Conservation (phyloP, 1,284 basidiomycete species). For the Porodaedalea pini region DNA sequence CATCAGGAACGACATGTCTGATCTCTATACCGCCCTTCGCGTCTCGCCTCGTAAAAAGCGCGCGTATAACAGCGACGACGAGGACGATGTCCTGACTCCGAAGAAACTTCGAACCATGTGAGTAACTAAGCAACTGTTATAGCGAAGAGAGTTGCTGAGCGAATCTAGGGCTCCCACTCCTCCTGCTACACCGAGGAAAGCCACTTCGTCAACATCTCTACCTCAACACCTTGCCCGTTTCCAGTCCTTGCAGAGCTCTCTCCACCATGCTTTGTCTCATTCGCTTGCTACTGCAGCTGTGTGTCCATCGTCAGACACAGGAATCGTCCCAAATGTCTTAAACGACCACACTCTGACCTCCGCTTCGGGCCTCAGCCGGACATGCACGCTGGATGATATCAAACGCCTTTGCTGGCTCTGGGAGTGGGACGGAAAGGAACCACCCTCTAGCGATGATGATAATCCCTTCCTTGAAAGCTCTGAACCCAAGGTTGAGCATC, state of each 20-base stretch:
- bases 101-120: slow-evolving; percentile 62
- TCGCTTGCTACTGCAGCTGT: slow-evolving; percentile 75
- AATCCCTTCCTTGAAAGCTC: slow-evolving; percentile 65
- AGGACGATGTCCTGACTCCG: slow-evolving; percentile 54
- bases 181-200: slow-evolving; percentile 38
- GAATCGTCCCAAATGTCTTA: slow-evolving; percentile 70
- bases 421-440: slow-evolving; percentile 69
- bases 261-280: slow-evolving; percentile 77
- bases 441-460: slow-evolving; percentile 50
- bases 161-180: slow-evolving; percentile 30
- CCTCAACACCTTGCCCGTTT: slow-evolving; percentile 61
- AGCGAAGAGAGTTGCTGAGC: background rate
- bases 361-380: slow-evolving; percentile 61
- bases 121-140: slow-evolving; percentile 30
- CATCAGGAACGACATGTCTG: no score
- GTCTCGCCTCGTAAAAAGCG: slow-evolving; percentile 70
- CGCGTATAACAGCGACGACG: slow-evolving; percentile 43
- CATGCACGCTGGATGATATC: slow-evolving; percentile 63
- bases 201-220: slow-evolving; percentile 35
- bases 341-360: slow-evolving; percentile 67
- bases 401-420: slow-evolving; percentile 80
- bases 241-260: slow-evolving; percentile 55
- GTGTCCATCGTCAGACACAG: slow-evolving; percentile 71
- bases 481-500: slow-evolving; percentile 26
- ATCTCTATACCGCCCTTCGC: slow-evolving; percentile 55